Conservation (phyloP, 352 stramenopile species). For the Globisporangium spiculum region DNA sequence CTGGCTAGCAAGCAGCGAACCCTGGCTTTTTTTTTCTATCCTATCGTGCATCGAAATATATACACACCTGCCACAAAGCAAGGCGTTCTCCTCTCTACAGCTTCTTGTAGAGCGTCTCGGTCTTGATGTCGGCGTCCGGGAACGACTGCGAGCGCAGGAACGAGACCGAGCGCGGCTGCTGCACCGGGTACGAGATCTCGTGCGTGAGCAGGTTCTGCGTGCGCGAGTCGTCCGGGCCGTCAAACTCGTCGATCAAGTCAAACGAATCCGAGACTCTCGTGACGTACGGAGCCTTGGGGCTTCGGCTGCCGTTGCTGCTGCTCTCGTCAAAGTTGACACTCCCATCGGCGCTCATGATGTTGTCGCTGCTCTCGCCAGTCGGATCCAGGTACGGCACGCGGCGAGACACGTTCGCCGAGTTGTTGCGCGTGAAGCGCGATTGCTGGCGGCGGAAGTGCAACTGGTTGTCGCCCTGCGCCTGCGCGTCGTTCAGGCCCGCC, state of each 20-base stretch:
- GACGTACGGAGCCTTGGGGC: conserved; percentile 20
- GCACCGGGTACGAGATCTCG: conserved; percentile 46
- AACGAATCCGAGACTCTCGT: conserved; percentile 42
- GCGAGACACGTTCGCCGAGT: conserved; percentile 8
- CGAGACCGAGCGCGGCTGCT: conserved; percentile 58
- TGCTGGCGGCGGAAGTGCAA: conserved; percentile 46
- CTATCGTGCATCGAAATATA: neutral
- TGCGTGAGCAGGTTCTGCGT: conserved; percentile 37
- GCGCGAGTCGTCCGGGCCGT: conserved; percentile 28
- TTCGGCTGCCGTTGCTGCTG: conserved; percentile 13
- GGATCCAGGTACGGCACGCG: conserved; percentile 15
- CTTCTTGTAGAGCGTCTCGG: conserved; percentile 50
- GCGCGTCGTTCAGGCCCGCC: conserved; percentile 23
- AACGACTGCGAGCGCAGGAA: conserved; percentile 75
- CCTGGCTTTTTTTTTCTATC: neutral
- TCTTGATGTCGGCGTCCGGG: conserved; percentile 65
- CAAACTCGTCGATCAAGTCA: conserved; percentile 53
- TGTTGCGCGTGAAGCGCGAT: conserved; percentile 46
- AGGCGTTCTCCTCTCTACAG: conserved; percentile 24
- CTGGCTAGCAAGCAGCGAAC: neutral
- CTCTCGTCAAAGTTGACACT: conserved; percentile 29
- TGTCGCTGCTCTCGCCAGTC: conserved; percentile 5
- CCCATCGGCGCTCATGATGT: conserved; percentile 8
- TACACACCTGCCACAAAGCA: neutral
- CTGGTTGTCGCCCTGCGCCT: conserved; percentile 22